Base-by-base conservation (phyloP, 1,284 basidiomycete species). In the Gymnopus androsaceus region DNA sequence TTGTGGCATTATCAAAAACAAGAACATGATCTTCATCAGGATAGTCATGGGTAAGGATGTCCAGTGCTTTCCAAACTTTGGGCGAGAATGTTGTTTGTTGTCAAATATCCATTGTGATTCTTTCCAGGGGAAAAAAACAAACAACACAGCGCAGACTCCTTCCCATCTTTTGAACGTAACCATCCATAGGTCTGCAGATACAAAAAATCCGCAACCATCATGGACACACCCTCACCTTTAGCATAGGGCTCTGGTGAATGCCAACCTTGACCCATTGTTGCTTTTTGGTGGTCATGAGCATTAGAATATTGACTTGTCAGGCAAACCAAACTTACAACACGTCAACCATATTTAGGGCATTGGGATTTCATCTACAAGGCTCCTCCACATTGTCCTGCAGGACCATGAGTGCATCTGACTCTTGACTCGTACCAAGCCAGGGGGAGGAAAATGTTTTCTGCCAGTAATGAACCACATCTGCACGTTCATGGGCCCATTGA, bases 31-130 rank as follows among this genome's bases (percentile, higher is more conserved):
- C n/a, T n/a, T n/a, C n/a, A n/a, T n/a, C n/a, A n/a, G n/a, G n/a
- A n/a, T n/a, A n/a, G n/a, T n/a, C n/a, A n/a, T n/a, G n/a, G n/a
- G 62, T 37, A 5, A 72, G 52, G 41, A 76, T 66, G 15, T 71
- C 61, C 23, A 74, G 71, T 2, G 72, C 69, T 1, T 54, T 45
- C 0, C 60, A 19, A n/a, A 0, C 63, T 62, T 30, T 74, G 71
- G 2, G 34, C 41, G 1, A 71, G 30, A 11, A 75, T 64, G 15
- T 75, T 61, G 0, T 69, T 60, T 45, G 60, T 64, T 3, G 56
- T 59, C 51, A 75, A 76, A 53, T 72, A 76, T 1, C 74, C 70
- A 54, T 77, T 67, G 0, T 64, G 40, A 30, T 63, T 64, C 46
- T 70, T 71, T 1, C 71, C 71, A 23, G 69, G 57, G 7, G 31